Conservation (phyloP, 176 grass and related monocot genomes). For the Guadua angustifolia region DNA sequence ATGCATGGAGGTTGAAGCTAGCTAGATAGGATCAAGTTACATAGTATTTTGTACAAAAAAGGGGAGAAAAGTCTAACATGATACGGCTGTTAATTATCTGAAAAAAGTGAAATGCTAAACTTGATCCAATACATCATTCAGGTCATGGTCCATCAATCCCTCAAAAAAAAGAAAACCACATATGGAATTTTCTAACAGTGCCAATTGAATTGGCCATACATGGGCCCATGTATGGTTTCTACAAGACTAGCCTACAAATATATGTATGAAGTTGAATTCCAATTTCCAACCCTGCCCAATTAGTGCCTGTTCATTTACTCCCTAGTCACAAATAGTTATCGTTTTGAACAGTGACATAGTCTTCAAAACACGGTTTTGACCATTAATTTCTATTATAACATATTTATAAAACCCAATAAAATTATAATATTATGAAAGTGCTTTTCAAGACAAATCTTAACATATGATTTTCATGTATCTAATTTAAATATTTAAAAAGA, state of each 20-base stretch:
- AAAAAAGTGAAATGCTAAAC: neutral
- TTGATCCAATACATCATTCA: neutral
- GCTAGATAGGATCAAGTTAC: conserved; percentile 34
- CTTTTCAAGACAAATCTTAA: too few relatives aligned
- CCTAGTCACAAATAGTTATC: too few relatives aligned
- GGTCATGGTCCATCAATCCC: neutral
- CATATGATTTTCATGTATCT: too few relatives aligned
- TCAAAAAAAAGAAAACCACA: neutral
- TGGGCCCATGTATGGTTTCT: neutral
- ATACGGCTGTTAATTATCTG: neutral
- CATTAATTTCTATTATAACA: too few relatives aligned
- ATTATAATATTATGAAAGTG: too few relatives aligned
- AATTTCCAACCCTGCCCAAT: neutral
- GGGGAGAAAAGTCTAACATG: neutral
- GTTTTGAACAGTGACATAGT: too few relatives aligned
- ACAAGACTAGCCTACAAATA: neutral
- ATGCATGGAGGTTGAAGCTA: conserved; percentile 36
- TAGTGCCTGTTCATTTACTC: too few relatives aligned
- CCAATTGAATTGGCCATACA: neutral
- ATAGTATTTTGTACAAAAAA: neutral
- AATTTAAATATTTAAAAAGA: too few relatives aligned
- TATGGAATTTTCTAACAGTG: neutral
- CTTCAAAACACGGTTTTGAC: too few relatives aligned
- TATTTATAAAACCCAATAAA: too few relatives aligned
- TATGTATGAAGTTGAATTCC: too few relatives aligned